A percentile compares a stretch with the other conserved stretches of the same genome.
These are phyloP conservation scores for Erigeron canadensis DNA, from an alignment of 129 eudicot genomes.

Conservation along the genomic window DNA sequence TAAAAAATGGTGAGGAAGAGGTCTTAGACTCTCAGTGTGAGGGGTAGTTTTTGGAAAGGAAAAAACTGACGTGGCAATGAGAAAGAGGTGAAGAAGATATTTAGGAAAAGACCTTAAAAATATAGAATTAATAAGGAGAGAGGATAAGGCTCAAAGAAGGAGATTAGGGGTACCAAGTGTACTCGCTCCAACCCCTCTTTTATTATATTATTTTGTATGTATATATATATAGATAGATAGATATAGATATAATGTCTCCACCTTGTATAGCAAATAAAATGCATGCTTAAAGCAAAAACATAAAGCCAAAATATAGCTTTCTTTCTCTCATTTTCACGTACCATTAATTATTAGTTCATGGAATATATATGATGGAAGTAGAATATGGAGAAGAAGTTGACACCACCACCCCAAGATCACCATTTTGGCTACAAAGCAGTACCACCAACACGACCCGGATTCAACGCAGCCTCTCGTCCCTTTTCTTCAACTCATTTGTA, in stretches of 20 bases:
- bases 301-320: constrained; percentile 3
- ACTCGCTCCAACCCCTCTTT: too few species aligned
- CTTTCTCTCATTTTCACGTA: constrained; percentile 14
- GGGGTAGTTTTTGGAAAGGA: too few species aligned
- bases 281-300: constrained; percentile 43
- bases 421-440: constrained; percentile 75
- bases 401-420: constrained; percentile 33
- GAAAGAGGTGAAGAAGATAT: too few species aligned
- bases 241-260: too few species aligned
- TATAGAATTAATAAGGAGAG: too few species aligned
- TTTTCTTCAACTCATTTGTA: constrained; percentile 68
- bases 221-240: constrained; percentile 18
- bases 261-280: constrained; percentile 25
- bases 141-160: too few species aligned
- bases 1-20: too few species aligned
- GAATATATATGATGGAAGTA: constrained; percentile 53
- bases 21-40: too few species aligned
- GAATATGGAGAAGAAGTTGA: constrained; percentile 48
- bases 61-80: too few species aligned
- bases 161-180: too few species aligned
- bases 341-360: constrained; percentile 46
- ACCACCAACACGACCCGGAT: constrained; percentile 47
- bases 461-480: constrained; percentile 45
- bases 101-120: too few species aligned
- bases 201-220: too few species aligned